A percentile compares a stretch with the other conserved stretches of the same genome.
These are phyloP conservation scores for Trichoderma koningiopsis DNA, from an alignment of 2,329 filamentous ascomycete species.

Conservation along the genomic window DNA sequence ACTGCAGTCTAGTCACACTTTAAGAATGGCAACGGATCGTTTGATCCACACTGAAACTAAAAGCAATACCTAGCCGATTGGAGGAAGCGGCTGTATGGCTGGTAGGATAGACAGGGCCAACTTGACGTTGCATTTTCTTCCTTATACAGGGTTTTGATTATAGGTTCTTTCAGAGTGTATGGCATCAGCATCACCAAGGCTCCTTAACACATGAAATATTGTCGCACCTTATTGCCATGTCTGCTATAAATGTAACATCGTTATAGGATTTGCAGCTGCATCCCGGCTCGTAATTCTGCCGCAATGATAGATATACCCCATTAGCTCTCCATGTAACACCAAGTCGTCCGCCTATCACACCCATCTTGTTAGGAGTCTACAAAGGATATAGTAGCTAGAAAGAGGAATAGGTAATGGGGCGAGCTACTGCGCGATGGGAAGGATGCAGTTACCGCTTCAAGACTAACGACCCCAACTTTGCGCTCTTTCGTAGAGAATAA, in stretches of 20 bases:
- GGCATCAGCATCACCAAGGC: background rate
- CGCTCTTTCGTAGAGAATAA: background rate
- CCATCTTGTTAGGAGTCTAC: background rate
- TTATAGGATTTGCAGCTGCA: background rate
- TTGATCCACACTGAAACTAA: background rate
- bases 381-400: background rate
- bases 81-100: background rate
- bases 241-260: background rate
- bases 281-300: background rate
- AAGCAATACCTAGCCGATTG: background rate
- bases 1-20: background rate
- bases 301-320: too few species aligned
- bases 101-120: background rate
- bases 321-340: background rate
- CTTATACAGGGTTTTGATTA: background rate
- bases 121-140: background rate
- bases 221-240: background rate
- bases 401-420: background rate
- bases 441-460: background rate
- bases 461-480: background rate
- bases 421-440: background rate
- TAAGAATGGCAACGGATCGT: background rate
- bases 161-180: background rate
- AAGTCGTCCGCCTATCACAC: background rate
- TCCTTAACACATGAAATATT: accelerated